Evolutionary conservation across 139 green algal species (phyloP), one percentile per base, ranked within the genome.

Genomic region (Tetraselmis striata): DNA sequence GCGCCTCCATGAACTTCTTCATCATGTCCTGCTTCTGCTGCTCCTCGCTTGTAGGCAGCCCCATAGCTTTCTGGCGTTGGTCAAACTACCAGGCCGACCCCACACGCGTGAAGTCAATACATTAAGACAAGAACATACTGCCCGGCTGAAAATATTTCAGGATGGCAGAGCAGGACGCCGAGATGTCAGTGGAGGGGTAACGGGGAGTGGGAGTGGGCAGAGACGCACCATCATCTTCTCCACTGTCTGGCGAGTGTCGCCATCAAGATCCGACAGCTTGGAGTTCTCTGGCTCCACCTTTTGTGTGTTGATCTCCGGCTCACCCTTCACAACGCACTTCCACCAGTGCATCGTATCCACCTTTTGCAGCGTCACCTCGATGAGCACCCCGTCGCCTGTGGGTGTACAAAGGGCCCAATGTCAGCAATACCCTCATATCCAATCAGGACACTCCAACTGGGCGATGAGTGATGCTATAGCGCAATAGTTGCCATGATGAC

Each of bases 231-330:
- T 95, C 92, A 95, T 95, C 86, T 98, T 98, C 87, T 98, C 95
- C 77, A 98, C 95, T 0, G 95, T 98, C 28, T 91, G 83, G 1
- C 97, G 85, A 45, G 95, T 99, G 80, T 99, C 96, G 0, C 87
- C 82, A 81, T 99, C 97, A 75, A 99, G 88, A 81, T 99, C 97
- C 2, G 27, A 75, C 31, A 99, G 90, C 89, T 98, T 98, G 89
- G 85, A 94, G 84, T 95, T 97, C 85, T 99, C 97, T 0, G 96
- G 96, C 87, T 98, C 93, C 80, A 98, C 91, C 85, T 95, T 95
- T 81, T 95, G 90, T 11, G 89, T 94, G 88, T 99, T 90, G 80
- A 99, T 98, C 59, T 91, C 89, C 11, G 91, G 88, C 59, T 98
- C 89, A 11, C 94, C 92, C 59, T 93, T 89, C 59, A 97, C 26